Evolutionary conservation across 805 yeast species (phyloP), one percentile per base, ranked within the genome.

Genomic region (Lipomyces anomalus): DNA sequence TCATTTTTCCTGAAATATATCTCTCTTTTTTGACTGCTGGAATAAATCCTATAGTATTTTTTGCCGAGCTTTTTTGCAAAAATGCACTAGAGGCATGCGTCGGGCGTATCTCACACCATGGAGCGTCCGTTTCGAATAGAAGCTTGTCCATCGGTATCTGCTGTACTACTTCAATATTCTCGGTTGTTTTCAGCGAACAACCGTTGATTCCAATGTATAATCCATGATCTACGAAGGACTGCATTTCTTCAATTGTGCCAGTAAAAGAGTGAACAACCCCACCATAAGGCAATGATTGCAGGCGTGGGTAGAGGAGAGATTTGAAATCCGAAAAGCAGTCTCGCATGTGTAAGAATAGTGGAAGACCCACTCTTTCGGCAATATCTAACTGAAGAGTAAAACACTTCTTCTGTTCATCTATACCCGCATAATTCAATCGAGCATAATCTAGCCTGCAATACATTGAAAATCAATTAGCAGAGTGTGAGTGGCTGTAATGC

Each of bases 241-340:
- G 56, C 51, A 87, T 64, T 53, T 92, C 97, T 4, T 70, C 74
- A 13, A 62, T 46, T 0, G 87, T 71, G 2, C 97, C 99, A 0
- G 98, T 90, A 64, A 90, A 92, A 1, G 97, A 89, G 64, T 92
- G 99, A 1, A 92, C 90, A 4, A 92, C 90, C n/a, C 92, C 90
- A 34, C 76, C 74, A 29, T 75, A 58, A 1, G 67, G 61, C 22
- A 74, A 64, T 43, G 60, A 58, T 40, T 75, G 57, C 2, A 84
- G 53, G 57, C 77, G 85, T 1, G 92, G 94, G 38, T 66, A 63
- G 16, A 92, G 58, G 3, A 83, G 76, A 0, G 63, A 60, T 1
- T 82, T 65, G 56, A 92, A 90, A 65, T 92, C 98, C 39, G 76
- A 80, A 54, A 83, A 79, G 6, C 95, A 85, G 41, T 77, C 80